Base-by-base conservation (phyloP, 2,329 filamentous ascomycete species). In the Helotiales sp. region DNA sequence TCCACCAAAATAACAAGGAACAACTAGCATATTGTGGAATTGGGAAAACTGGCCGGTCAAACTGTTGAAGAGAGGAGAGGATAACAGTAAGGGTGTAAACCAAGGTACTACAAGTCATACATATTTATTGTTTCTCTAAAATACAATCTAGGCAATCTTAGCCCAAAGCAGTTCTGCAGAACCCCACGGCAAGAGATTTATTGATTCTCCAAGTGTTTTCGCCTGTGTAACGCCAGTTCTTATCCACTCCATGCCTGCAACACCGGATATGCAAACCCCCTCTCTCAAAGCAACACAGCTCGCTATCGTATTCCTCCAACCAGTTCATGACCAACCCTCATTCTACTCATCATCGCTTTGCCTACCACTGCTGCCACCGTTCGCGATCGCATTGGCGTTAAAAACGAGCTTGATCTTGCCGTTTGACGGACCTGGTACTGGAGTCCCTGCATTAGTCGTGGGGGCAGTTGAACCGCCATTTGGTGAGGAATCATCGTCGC, bases 331-430 rank as follows among this genome's bases (percentile, higher is more conserved):
- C 6, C 22, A 40, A 54, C 57, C 55, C 37, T 52, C 28, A 57
- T 54, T 61, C 40, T 70, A 69, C 28, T 77, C 75, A 68, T 86
- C 83, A 70, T 88, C 85, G 75, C 85, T 87, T 73, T 83, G 83
- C 62, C 78, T 75, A 60, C 76, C 73, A 69, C 80, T 82, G 57
- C 79, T 79, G 8, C 80, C 81, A 55, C 79, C 80, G 63, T 79
- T 79, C 49, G 76, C 73, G 60, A 77, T 37, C 32, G 75, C 61
- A 71, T 67, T 54, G n/a, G 40, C 78, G 66, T 84, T 85, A 72
- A 87, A 84, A 24, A 82, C 91, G 69, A 95, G 83, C 82, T 91
- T 93, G 79, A 95, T 58, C 66, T 75, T 94, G 22, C 84, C 79
- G 70, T 82, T 84, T 28, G 83, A 78, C 68, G 69, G 26, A 43